Evolutionary conservation across 371 early-diverging fungal species (phyloP).

Genomic region (Batkoa obscura): DNA sequence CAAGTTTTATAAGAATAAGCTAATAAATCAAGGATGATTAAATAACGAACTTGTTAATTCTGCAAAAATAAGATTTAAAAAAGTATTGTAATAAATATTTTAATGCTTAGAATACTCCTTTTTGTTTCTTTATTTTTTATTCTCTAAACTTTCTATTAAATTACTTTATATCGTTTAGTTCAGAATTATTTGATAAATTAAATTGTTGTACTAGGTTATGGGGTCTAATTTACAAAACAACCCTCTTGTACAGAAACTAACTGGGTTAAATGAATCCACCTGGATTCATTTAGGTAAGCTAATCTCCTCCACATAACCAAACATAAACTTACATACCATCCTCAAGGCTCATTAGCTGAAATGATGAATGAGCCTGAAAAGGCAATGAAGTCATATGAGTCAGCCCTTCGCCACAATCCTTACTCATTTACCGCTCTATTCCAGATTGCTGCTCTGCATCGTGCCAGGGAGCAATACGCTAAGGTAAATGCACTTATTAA

Average conservation of each 20-base stretch:
- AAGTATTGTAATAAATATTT: too few relatives aligned
- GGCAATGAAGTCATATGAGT: slow-evolving; percentile 64
- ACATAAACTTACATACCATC: background rate
- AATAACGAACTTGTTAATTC: too few relatives aligned
- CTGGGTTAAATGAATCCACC: background rate
- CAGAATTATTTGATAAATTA: too few relatives aligned
- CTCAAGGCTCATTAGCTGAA: background rate
- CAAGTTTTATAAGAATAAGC: too few relatives aligned
- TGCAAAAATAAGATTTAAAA: too few relatives aligned
- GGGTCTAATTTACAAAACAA: background rate
- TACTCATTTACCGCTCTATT: slow-evolving; percentile 60
- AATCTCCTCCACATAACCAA: background rate
- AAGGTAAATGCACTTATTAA: slow-evolving; percentile 15
- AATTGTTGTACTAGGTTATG: too few relatives aligned
- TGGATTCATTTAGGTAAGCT: slow-evolving; percentile 6
- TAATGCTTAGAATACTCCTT: too few relatives aligned
- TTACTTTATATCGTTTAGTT: too few relatives aligned
- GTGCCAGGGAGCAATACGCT: slow-evolving; percentile 36
- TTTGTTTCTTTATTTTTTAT: too few relatives aligned
- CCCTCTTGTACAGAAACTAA: background rate
- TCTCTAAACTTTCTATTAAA: too few relatives aligned
- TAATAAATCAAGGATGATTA: too few relatives aligned
- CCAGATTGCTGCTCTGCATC: slow-evolving; percentile 44
- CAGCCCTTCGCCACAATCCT: slow-evolving; percentile 73
- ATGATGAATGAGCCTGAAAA: slow-evolving; percentile 31